A percentile compares a stretch with the other conserved stretches of the same genome.
Evolutionary conservation across 768 basidiomycete genomes (phyloP).

Genomic region (Tulasnella sp.): DNA sequence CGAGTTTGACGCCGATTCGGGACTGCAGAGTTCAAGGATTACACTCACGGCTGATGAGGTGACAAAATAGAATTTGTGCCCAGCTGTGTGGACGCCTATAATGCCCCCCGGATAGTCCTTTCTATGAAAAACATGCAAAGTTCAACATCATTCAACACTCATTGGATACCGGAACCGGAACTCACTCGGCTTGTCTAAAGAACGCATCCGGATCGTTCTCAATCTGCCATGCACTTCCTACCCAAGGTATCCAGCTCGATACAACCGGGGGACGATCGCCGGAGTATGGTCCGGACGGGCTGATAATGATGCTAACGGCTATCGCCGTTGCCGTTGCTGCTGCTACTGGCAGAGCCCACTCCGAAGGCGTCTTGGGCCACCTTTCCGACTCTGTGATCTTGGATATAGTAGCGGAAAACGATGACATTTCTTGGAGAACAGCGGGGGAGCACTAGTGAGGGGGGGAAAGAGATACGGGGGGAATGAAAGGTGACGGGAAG

Average conservation of each 20-base stretch:
- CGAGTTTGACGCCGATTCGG: not conserved
- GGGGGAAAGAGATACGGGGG: not conserved
- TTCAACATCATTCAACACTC: not conserved
- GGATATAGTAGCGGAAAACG: conserved; percentile 9
- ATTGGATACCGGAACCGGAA: not conserved
- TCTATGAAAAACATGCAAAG: not conserved
- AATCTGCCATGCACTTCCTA: not conserved
- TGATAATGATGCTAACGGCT: not conserved
- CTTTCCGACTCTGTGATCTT: not conserved
- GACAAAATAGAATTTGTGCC: conserved; percentile 8
- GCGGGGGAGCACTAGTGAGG: not conserved
- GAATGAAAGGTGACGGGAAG: not conserved
- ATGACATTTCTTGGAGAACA: not conserved
- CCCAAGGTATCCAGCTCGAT: conserved; percentile 13
- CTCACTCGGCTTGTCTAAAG: conserved; percentile 11
- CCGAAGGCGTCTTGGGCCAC: conserved; percentile 2
- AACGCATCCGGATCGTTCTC: conserved; percentile 15
- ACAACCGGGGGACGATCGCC: conserved; percentile 5
- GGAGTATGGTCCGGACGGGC: not conserved
- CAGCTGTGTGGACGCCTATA: conserved; percentile 11
- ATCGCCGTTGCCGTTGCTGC: not conserved
- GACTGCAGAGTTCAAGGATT: not conserved
- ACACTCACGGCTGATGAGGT: not conserved
- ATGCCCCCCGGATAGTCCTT: conserved; percentile 9
- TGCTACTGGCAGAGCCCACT: conserved; percentile 8